Evolutionary conservation across 306 rosid genomes (phyloP), one percentile per base, ranked within the genome.

Genomic region (Vigna radiata): DNA sequence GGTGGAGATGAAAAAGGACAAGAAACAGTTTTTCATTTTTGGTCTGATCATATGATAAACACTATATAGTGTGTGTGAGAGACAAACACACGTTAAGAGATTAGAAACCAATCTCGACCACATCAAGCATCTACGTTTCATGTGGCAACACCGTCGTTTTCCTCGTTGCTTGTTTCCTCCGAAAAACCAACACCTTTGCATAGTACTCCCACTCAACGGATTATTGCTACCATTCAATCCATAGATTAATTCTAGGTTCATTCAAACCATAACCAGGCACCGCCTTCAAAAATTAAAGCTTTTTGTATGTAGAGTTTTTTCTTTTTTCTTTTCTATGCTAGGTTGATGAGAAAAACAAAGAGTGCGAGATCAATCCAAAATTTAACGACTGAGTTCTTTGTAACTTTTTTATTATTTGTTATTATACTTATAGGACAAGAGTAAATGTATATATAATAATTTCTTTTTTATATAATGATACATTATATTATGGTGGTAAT

Each of bases 81-180:
- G 43, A 65, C 37, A 23, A 19, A 11, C 19, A 41, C 66, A 55
- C 17, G 43, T 73, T 27, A 55, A 41, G 16, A 0, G 27, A n/a
- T 63, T n/a, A n/a, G 27, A 17, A 63, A 63, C 49, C 18, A 67
- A 67, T 67, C 36, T 67, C 72, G 72, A 67, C 72, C 72, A 67
- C 72, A 44, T 67, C 72, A 65, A 41, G 71, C 8, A 4, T 37
- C 12, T 62, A 8, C 17, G 47, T 18, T 39, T 6, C 25, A 37
- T 39, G 48, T 17, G 39, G 2, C 19, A 66, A 43, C 72, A 21
- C 21, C 54, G 54, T 43, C 43, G 54, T 63, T 63, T 63, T 63
- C 29, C 4, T 36, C 17, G 29, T 37, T 64, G n/a, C n/a, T 18
- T 64, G 70, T 67, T 67, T 67, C 72, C 37, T 67, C 53, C 72